A percentile compares a stretch with the other conserved stretches of the same genome.
Evolutionary conservation across 129 eudicot species (phyloP).

Genomic region (sunflower (Helianthus annuus)): DNA sequence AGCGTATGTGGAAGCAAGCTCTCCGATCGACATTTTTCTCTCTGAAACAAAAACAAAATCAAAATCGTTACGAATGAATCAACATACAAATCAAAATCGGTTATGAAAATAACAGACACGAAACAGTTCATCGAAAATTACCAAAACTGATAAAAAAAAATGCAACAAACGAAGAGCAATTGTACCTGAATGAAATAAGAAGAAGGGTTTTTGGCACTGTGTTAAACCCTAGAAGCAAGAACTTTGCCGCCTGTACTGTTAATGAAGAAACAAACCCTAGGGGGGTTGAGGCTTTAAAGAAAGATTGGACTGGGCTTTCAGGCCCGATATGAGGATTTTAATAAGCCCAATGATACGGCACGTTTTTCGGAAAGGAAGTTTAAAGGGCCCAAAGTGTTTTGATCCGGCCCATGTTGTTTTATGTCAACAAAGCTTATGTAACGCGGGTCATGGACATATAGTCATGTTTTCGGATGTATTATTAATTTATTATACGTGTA

Average conservation of each 20-base stretch:
- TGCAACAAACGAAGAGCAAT: not conserved
- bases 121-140: not conserved
- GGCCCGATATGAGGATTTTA: not conserved
- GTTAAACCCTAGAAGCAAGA: conserved; percentile 13
- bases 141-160: not conserved
- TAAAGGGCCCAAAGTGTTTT: too few species aligned
- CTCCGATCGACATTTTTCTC: conserved; percentile 41
- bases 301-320: not conserved
- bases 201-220: not conserved
- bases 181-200: conserved; percentile 19
- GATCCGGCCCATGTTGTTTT: too few species aligned
- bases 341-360: too few species aligned
- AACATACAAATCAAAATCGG: not conserved
- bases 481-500: too few species aligned
- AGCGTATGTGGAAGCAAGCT: conserved; percentile 41
- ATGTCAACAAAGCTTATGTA: too few species aligned
- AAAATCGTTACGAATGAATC: not conserved
- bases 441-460: too few species aligned
- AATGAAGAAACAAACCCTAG: conserved; percentile 25
- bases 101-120: not conserved
- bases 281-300: not conserved
- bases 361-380: too few species aligned
- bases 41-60: not conserved
- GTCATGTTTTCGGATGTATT: too few species aligned
- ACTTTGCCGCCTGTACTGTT: conserved; percentile 17